Evolutionary conservation across 2,329 filamentous ascomycete species (phyloP).

Genomic region (Penicillium sp.): DNA sequence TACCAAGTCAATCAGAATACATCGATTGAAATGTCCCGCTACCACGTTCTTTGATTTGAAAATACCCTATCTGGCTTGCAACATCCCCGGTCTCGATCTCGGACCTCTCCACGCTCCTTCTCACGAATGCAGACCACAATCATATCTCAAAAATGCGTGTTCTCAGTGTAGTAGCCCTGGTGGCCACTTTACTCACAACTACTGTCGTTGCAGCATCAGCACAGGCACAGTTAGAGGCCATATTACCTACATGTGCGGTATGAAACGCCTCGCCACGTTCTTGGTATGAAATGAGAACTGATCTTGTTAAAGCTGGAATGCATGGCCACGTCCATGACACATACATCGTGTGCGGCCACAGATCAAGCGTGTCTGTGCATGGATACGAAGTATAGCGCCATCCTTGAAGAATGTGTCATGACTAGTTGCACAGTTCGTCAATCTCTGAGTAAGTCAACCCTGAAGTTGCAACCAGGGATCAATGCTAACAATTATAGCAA

Average conservation of each 20-base stretch:
- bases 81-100: background rate
- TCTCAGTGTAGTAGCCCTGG: background rate
- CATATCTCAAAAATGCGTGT: background rate
- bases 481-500: slow-evolving; percentile 28
- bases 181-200: background rate
- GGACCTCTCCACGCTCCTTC: background rate
- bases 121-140: background rate
- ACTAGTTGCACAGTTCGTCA: slow-evolving; percentile 40
- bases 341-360: slow-evolving; percentile 39
- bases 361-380: slow-evolving; percentile 44
- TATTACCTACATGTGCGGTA: slow-evolving; percentile 27
- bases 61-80: background rate
- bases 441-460: slow-evolving; percentile 30
- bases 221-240: slow-evolving; percentile 8
- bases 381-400: slow-evolving; percentile 31
- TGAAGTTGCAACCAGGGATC: background rate
- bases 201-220: background rate
- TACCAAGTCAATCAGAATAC: background rate
- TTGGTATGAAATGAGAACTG: background rate
- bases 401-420: slow-evolving; percentile 36
- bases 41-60: background rate
- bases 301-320: slow-evolving; percentile 22
- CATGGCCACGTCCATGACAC: slow-evolving; percentile 24
- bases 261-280: background rate
- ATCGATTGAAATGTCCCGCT: background rate